These are phyloP conservation scores for Geotrichum restrictum DNA, from an alignment of 1,139 yeast species.

Conservation along the genomic window DNA sequence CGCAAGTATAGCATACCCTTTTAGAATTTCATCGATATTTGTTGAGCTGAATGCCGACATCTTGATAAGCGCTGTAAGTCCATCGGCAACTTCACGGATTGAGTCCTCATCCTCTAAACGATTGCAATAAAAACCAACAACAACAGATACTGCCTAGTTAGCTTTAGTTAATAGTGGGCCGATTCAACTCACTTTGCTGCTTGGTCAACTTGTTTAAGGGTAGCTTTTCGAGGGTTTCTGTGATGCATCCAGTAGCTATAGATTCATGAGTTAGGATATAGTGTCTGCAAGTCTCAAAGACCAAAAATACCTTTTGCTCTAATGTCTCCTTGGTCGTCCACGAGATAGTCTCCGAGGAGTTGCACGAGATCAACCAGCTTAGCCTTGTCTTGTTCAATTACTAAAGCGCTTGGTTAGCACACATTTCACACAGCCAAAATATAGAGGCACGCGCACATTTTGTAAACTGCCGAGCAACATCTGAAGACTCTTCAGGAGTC, in stretches of 20 bases:
- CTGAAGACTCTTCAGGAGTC: constrained; percentile 10
- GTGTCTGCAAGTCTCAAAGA: background rate
- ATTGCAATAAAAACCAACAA: constrained; percentile 58
- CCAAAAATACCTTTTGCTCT: constrained; percentile 40
- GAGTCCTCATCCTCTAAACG: constrained; percentile 65
- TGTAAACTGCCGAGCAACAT: constrained; percentile 19
- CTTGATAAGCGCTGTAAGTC: constrained; percentile 50
- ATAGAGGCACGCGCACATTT: constrained; percentile 5
- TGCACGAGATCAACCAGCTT: constrained; percentile 54
- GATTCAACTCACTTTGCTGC: constrained; percentile 51
- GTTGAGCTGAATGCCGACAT: constrained; percentile 39
- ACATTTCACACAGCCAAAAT: background rate
- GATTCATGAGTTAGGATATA: background rate
- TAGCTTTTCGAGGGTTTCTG: constrained; percentile 47
- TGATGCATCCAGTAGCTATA: constrained; percentile 58
- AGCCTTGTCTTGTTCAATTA: constrained; percentile 39
- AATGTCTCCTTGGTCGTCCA: constrained; percentile 59
- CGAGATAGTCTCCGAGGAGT: constrained; percentile 56
- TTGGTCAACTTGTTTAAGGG: constrained; percentile 44
- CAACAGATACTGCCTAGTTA: constrained; percentile 42
- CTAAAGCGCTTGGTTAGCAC: constrained; percentile 23
- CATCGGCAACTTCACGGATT: constrained; percentile 51
- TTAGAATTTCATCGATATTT: constrained; percentile 41
- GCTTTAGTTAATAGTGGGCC: background rate
- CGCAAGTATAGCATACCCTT: constrained; percentile 14